Evolutionary conservation across 768 basidiomycete genomes (phyloP).

Genomic region (Xerocomus spinulosus): DNA sequence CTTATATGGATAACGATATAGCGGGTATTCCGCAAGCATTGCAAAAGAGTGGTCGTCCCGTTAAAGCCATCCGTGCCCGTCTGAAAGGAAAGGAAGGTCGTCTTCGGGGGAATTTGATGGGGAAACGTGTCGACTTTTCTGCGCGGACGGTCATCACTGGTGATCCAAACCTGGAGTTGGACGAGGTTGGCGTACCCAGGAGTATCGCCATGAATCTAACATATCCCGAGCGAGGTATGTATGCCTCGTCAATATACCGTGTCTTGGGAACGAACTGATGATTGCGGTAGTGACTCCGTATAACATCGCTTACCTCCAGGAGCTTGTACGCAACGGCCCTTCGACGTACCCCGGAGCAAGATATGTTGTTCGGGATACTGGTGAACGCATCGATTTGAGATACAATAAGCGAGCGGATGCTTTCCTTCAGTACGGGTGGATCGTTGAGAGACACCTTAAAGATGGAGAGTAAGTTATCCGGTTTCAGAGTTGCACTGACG

Average conservation of each 20-base stretch:
- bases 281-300: slow-evolving; percentile 80
- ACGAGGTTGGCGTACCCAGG: slow-evolving; percentile 94
- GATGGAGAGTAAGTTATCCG: slow-evolving; percentile 87
- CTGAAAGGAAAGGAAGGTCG: slow-evolving; percentile 99
- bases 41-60: slow-evolving; percentile 95
- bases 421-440: slow-evolving; percentile 96
- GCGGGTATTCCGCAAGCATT: slow-evolving; percentile 96
- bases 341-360: slow-evolving; percentile 93
- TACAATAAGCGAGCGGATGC: slow-evolving; percentile 96
- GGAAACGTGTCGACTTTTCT: slow-evolving; percentile 98
- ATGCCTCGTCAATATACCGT: background rate
- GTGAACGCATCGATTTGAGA: slow-evolving; percentile 92
- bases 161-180: slow-evolving; percentile 93
- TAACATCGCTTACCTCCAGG: slow-evolving; percentile 91
- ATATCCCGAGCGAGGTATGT: slow-evolving; percentile 88
- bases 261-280: slow-evolving; percentile 3
- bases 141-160: slow-evolving; percentile 99
- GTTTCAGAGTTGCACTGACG: background rate
- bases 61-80: slow-evolving; percentile 96
- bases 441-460: slow-evolving; percentile 95
- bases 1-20: slow-evolving; percentile 99
- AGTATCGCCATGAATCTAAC: slow-evolving; percentile 98
- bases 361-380: slow-evolving; percentile 95
- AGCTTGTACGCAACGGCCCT: slow-evolving; percentile 92
- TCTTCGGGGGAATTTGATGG: slow-evolving; percentile 97